Base-by-base conservation (phyloP, 1,284 basidiomycete genomes). In the Gomphus sp. region DNA sequence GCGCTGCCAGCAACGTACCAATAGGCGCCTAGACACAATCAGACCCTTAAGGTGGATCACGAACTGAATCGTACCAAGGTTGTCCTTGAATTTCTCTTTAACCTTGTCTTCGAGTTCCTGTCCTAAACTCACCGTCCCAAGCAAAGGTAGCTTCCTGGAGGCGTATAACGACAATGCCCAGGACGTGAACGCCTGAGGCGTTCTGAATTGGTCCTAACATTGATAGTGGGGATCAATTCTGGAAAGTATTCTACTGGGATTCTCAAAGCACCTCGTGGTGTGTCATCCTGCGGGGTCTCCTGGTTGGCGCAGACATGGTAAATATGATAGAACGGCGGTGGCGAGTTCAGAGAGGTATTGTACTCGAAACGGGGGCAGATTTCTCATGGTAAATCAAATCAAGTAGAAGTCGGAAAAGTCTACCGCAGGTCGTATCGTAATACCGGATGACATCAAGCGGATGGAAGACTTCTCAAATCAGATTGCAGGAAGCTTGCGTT, bases 1-100 rank as follows among this genome's bases (percentile, higher is more conserved):
- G 87, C 86, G 61, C 77, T 80, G 45, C 82, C 84, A 56, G 76
- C 75, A 5, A 82, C 79, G 62, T 86, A 88, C 67, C 76, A 69
- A 70, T 82, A 89, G 14, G 82, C 78, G 9, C 75, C 85, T 87
- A 53, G 37, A 16, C 51, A 55, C 16, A 18, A 43, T 43, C 7
- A 36, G 8, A 48, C 56, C 33, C 47, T 36, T 39, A 52, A 33
- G 55, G 55, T 44, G 50, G 25, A 54, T 31, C 45, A 61, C 60
- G 36, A 48, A 60, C 41, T 55, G 62, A 59, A 65, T 50, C 39
- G 43, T 43, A 74, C 76, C 71, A 61, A 72, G 69, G 61, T 64
- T 64, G 55, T 78, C 66, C 60, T 74, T 71, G 53, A 80, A 71
- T 56, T 69, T 73, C 64, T 79, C 73, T 34, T 69, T 69, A 4